phyloP scores from a whole-genome alignment of 2,329 filamentous ascomycete genomes.

The Ambrosiella beaveri region DNA sequence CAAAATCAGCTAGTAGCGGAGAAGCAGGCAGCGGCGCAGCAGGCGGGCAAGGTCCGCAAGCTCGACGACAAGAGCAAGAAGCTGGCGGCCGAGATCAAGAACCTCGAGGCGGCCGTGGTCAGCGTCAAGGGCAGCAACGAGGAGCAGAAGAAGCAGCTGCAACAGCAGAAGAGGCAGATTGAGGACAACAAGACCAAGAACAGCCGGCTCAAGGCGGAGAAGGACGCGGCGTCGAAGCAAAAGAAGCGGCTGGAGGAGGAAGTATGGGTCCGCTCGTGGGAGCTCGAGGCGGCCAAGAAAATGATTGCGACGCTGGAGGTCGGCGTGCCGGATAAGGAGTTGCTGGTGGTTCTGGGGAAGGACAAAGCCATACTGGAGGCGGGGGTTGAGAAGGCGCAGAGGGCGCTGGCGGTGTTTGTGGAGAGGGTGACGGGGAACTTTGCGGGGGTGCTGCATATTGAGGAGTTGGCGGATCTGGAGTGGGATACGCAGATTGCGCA shows the following conservation, averaged over 20 bases:
- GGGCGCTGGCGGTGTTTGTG: too few species aligned
- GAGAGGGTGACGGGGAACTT: not conserved
- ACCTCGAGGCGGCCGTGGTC: not conserved
- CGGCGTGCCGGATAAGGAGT: not conserved
- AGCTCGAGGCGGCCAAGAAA: not conserved
- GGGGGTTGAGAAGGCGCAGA: not conserved
- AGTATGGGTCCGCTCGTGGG: too few species aligned
- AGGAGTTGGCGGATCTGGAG: too few species aligned
- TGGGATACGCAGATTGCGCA: too few species aligned
- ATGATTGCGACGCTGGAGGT: not conserved
- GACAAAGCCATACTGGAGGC: not conserved
- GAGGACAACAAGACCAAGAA: too few species aligned
- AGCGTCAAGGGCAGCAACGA: not conserved
- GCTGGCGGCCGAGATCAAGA: not conserved
- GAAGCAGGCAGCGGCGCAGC: too few species aligned
- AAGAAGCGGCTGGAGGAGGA: too few species aligned
- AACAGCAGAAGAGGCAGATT: too few species aligned
- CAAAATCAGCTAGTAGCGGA: too few species aligned
- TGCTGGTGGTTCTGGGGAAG: not conserved
- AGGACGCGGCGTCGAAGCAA: too few species aligned
- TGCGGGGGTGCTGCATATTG: not conserved
- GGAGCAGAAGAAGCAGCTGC: too few species aligned
- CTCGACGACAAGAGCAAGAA: not conserved
- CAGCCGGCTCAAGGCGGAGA: too few species aligned
- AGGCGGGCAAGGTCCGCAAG: not conserved